A percentile compares a stretch with the other conserved stretches of the same genome.
phyloP scores from a whole-genome alignment of 768 basidiomycete genomes.

The Xerocomellus amylosporus region DNA sequence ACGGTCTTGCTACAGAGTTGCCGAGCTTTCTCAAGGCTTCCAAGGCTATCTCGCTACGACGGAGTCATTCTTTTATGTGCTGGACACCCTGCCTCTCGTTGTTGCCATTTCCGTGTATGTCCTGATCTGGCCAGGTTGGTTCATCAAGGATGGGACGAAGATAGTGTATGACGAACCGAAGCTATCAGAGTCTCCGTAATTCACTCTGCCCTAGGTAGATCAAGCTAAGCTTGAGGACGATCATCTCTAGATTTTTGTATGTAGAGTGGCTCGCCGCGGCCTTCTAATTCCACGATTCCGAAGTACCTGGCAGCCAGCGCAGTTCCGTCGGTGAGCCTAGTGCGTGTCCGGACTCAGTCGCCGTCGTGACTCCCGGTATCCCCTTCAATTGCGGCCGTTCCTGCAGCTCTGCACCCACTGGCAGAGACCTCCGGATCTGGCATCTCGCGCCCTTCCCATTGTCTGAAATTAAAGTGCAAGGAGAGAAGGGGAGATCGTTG shows the following conservation, averaged over 20 bases:
- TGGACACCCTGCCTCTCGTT: constrained; percentile 66
- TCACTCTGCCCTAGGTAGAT: background rate
- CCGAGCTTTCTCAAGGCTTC: constrained; percentile 65
- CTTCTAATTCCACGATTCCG: background rate
- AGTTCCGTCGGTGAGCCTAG: background rate
- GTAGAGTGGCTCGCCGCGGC: no score
- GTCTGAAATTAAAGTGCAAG: no score
- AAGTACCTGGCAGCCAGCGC: background rate
- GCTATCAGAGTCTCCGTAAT: constrained; percentile 27
- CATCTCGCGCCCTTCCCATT: no score
- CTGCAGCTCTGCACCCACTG: no score
- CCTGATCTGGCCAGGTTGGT: constrained; percentile 63
- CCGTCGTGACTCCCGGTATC: no score
- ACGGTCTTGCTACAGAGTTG: constrained; percentile 59
- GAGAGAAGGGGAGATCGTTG: no score
- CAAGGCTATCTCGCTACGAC: constrained; percentile 52
- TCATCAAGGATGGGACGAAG: constrained; percentile 31
- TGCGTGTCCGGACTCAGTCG: background rate
- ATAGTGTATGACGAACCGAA: background rate
- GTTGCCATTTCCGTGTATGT: constrained; percentile 56
- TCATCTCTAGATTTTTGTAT: background rate
- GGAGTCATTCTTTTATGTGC: constrained; percentile 61
- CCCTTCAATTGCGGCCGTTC: no score
- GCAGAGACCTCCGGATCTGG: no score
- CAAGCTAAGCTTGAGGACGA: background rate